Conservation (phyloP, 83 land plant genomes). For the Larix sibirica region DNA sequence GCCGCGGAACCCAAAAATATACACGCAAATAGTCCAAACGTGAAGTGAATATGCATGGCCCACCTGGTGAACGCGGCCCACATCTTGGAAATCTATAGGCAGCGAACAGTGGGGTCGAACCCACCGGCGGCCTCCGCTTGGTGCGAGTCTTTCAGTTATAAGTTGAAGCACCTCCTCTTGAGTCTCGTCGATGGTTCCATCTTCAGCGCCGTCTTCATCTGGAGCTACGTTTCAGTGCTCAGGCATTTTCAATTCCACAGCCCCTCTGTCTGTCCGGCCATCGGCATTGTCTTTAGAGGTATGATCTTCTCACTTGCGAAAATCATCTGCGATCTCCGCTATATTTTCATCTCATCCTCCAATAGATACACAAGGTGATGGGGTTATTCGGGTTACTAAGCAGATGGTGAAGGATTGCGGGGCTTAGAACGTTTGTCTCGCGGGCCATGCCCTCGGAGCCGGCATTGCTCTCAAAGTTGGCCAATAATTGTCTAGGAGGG, state of each 20-base stretch:
- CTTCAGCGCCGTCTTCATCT: background rate
- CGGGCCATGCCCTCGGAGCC: conserved; percentile 12
- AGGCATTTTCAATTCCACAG: background rate
- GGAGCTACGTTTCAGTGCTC: background rate
- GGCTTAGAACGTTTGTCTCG: background rate
- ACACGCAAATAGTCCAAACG: background rate
- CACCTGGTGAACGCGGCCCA: conserved; percentile 1
- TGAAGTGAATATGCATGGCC: background rate
- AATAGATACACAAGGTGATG: conserved; percentile 7
- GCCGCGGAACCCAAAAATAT: background rate
- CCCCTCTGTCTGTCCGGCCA: background rate
- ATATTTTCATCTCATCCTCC: background rate
- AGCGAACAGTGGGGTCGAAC: background rate
- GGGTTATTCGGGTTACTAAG: background rate
- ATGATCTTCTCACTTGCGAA: background rate
- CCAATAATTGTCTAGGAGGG: background rate
- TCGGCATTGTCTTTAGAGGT: background rate
- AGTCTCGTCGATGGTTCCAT: background rate
- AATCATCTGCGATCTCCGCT: background rate
- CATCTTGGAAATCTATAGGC: background rate
- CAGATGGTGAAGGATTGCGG: background rate
- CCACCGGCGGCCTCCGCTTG: background rate
- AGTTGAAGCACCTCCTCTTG: background rate
- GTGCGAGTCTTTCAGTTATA: conserved; percentile 2
- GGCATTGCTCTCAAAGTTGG: background rate